Conservation (phyloP, 208 protist species). For the Wallacemonas sp. region DNA sequence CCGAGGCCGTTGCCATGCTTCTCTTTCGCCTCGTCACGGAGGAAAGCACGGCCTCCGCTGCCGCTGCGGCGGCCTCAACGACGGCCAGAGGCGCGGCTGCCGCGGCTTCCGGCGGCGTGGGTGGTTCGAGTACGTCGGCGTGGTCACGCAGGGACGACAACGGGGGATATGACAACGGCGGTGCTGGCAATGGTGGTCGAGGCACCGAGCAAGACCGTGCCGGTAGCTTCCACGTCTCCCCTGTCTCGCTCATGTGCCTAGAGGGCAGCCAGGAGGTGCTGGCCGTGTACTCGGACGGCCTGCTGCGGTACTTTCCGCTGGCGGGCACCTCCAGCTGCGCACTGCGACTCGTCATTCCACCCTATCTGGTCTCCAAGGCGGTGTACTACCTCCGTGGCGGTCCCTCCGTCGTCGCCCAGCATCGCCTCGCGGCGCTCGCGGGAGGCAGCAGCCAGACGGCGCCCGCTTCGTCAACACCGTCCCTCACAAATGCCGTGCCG, state of each 20-base stretch:
- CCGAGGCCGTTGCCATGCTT: slow-evolving; percentile 40
- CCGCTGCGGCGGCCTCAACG: neutral
- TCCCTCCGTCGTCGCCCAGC: neutral
- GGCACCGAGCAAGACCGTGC: neutral
- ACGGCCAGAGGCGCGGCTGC: neutral
- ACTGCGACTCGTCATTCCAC: slow-evolving; percentile 65
- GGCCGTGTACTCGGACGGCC: slow-evolving; percentile 71
- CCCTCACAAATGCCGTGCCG: no score
- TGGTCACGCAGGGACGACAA: no score
- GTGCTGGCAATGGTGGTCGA: neutral
- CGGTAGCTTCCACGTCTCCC: slow-evolving; percentile 55
- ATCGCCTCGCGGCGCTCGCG: neutral
- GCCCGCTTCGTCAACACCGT: no score
- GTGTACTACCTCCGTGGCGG: slow-evolving; percentile 30
- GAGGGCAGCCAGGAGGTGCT: slow-evolving; percentile 62
- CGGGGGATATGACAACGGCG: no score
- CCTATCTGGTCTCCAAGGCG: slow-evolving; percentile 55
- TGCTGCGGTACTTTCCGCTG: slow-evolving; percentile 69
- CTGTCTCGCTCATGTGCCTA: slow-evolving; percentile 55
- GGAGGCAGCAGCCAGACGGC: neutral
- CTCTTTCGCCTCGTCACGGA: slow-evolving; percentile 54
- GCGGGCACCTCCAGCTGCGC: slow-evolving; percentile 52
- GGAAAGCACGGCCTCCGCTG: neutral
- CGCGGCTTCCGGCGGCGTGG: neutral
- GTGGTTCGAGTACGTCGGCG: no score